Evolutionary conservation across 345 rosid species (phyloP).

Genomic region (Eucalyptus cloeziana): DNA sequence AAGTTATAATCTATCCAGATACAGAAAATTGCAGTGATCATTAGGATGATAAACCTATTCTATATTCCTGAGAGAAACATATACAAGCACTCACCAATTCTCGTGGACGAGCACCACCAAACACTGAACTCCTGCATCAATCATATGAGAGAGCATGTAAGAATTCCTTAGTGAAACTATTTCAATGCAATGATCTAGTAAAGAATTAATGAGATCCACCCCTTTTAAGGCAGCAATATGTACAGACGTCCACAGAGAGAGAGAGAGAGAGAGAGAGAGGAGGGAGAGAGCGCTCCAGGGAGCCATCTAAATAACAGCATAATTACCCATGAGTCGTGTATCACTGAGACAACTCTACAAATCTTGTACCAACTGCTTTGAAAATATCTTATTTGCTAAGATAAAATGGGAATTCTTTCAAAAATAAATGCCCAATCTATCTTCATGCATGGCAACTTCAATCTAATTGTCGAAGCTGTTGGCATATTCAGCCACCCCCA

Average conservation of each 20-base stretch:
- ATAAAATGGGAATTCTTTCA: background rate
- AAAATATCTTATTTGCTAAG: background rate
- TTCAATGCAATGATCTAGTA: background rate
- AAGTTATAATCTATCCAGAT: background rate
- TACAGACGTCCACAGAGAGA: background rate
- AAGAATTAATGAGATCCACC: background rate
- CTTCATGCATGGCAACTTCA: background rate
- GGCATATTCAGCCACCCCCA: background rate
- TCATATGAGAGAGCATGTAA: background rate
- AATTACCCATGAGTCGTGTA: background rate
- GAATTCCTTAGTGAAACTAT: background rate
- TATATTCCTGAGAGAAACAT: background rate
- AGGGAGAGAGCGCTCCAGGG: background rate
- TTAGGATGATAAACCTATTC: background rate
- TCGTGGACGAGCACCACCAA: conserved; percentile 84
- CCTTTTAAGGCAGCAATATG: background rate
- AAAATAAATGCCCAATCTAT: background rate
- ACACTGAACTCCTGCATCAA: conserved; percentile 53
- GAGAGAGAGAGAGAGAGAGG: background rate
- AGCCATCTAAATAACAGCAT: background rate
- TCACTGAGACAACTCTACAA: background rate
- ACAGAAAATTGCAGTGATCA: background rate
- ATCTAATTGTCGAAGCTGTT: background rate
- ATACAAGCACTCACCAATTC: conserved; percentile 50
- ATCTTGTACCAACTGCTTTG: background rate